These are phyloP conservation scores for Suhomyces bolitotheri DNA, from an alignment of 1,139 yeast genomes.

Conservation along the genomic window DNA sequence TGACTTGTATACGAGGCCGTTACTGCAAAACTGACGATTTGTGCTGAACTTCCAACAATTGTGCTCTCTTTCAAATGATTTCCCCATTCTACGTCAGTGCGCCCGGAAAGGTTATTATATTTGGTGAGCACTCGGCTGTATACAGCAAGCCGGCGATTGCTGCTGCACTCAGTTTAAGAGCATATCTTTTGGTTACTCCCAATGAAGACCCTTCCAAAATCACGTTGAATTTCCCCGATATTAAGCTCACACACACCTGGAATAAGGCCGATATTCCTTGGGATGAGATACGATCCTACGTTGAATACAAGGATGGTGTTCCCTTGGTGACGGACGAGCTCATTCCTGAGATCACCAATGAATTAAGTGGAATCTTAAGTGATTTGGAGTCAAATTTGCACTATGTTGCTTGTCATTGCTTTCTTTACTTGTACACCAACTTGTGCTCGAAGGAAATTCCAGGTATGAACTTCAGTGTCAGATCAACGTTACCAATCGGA, in stretches of 20 bases:
- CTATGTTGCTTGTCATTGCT: conserved; percentile 81
- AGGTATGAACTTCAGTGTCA: conserved; percentile 62
- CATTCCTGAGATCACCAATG: conserved; percentile 58
- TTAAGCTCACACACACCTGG: conserved; percentile 67
- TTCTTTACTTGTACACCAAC: conserved; percentile 70
- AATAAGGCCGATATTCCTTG: conserved; percentile 60
- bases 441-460: conserved; percentile 50
- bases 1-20: too few species aligned
- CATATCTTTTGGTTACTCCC: conserved; percentile 67
- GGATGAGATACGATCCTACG: conserved; percentile 36
- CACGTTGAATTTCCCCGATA: conserved; percentile 80
- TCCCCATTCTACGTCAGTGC: conserved; percentile 76
- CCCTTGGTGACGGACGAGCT: conserved; percentile 57
- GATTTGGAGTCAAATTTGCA: conserved; percentile 58
- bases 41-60: too few species aligned
- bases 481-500: conserved; percentile 90
- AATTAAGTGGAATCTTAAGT: conserved; percentile 44
- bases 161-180: conserved; percentile 79
- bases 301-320: conserved; percentile 24
- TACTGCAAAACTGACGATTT: too few species aligned
- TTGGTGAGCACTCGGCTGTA: conserved; percentile 97
- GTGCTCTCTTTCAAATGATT: too few species aligned
- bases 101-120: conserved; percentile 94
- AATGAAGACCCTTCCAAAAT: conserved; percentile 41
- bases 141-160: conserved; percentile 91